These are phyloP conservation scores for Sporothrix luriei DNA, from an alignment of 2,329 filamentous ascomycete genomes.

Conservation along the genomic window DNA sequence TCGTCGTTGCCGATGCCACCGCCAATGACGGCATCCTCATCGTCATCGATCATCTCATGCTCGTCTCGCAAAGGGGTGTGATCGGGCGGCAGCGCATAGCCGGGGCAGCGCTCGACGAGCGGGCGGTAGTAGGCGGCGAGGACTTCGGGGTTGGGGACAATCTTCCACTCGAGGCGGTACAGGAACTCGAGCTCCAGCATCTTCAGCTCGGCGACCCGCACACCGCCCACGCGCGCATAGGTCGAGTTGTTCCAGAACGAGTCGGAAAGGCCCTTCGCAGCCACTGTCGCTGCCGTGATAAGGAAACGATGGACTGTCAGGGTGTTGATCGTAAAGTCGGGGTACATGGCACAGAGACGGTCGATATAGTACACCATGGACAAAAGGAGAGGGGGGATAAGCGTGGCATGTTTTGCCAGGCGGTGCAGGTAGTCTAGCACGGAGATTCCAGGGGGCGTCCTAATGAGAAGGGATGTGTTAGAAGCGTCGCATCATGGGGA, in stretches of 20 bases:
- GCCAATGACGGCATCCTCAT: conserved; percentile 40
- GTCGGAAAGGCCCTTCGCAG: conserved; percentile 92
- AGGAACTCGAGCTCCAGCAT: conserved; percentile 92
- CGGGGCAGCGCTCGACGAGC: conserved; percentile 68
- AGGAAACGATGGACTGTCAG: conserved; percentile 96
- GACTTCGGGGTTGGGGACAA: conserved; percentile 92
- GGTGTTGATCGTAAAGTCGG: conserved; percentile 93
- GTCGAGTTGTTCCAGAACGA: conserved; percentile 98
- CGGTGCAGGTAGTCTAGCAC: conserved; percentile 92
- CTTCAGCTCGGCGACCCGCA: conserved; percentile 85
- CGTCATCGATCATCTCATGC: conserved; percentile 41
- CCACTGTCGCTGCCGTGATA: conserved; percentile 93
- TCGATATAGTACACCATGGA: conserved; percentile 99
- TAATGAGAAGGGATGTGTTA: conserved; percentile 37
- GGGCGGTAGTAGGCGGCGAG: conserved; percentile 91
- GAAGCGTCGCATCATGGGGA: too few species aligned
- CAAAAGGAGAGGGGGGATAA: conserved; percentile 89
- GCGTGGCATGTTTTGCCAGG: conserved; percentile 87
- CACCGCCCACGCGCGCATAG: conserved; percentile 90
- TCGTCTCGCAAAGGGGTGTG: conserved; percentile 34
- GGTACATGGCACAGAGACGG: conserved; percentile 85
- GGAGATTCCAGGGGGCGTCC: conserved; percentile 81
- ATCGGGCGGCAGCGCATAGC: conserved; percentile 56
- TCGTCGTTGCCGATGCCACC: conserved; percentile 42
- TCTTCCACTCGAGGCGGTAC: conserved; percentile 91